phyloP scores from a whole-genome alignment of 2,329 filamentous ascomycete species.

The Hawksworthiomyces lignivorus region DNA sequence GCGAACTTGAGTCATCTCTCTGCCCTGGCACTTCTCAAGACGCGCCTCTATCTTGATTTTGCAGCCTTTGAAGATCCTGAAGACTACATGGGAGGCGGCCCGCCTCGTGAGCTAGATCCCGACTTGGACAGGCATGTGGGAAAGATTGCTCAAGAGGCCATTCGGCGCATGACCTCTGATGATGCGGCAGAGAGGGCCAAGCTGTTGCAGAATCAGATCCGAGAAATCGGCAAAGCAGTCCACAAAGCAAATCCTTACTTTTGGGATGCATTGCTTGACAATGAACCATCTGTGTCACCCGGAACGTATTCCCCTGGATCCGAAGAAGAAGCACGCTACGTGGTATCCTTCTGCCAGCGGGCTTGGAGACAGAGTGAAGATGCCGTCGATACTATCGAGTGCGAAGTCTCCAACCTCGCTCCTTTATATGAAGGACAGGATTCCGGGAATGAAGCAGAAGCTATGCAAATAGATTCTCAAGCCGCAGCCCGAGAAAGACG shows the following conservation, averaged over 20 bases:
- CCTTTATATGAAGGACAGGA: slow-evolving; percentile 1
- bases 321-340: slow-evolving; percentile 10
- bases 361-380: slow-evolving; percentile 16
- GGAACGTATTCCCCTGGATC: background rate
- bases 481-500: too few species aligned
- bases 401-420: slow-evolving; percentile 8
- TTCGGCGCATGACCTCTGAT: too few species aligned
- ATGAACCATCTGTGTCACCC: background rate
- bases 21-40: slow-evolving; percentile 17
- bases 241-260: slow-evolving; percentile 15
- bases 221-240: slow-evolving; percentile 11
- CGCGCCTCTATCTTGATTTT: slow-evolving; percentile 15
- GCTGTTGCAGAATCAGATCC: slow-evolving; percentile 10
- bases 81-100: background rate
- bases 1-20: slow-evolving; percentile 14
- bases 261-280: slow-evolving; percentile 13
- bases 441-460: background rate
- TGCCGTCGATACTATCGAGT: slow-evolving; percentile 11
- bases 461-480: slow-evolving; percentile 1
- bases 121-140: slow-evolving; percentile 6
- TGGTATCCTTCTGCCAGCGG: slow-evolving; percentile 6
- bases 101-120: background rate
- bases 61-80: background rate
- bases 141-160: too few species aligned
- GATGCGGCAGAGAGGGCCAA: background rate